Base-by-base conservation (phyloP, 805 yeast genomes). In the Myxozyma vanderwaltii region DNA sequence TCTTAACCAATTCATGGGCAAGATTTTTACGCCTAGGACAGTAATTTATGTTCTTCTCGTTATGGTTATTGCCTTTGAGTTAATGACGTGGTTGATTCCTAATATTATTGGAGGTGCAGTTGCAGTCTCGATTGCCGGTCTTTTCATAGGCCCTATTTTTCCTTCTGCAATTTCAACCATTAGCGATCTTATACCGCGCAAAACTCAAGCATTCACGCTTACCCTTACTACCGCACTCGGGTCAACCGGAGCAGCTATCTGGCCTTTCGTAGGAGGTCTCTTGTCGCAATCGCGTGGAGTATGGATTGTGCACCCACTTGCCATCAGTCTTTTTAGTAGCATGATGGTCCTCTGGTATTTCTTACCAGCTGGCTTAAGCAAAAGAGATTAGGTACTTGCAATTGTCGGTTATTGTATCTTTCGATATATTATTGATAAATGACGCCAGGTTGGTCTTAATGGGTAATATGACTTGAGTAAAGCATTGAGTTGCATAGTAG, bases 141-240 rank as follows among this genome's bases (percentile, higher is more conserved):
- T 83, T 1, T 80, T 80, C 63, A 79, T 84, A 39, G 91, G 91
- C 0, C 91, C 91, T 1, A 74, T 82, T 33, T 86, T 83, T 71
- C 90, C 94, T 0, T 83, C 91, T 3, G 81, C 87, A 0, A 82
- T 86, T 44, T 81, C 86, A 12, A 79, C 85, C 7, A 78, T 89
- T 1, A 71, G 86, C 48, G 82, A 82, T 53, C 74, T 83, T 1
- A 69, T 89, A 35, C 94, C 94, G 0, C 72, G 75, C 23, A 77
- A 76, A 41, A 73, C 79, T 51, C 86, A 86, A 53, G 80, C 86
- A 4, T 72, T 82, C 21, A 91, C 90, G 1, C 79, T 89, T 6
- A 90, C 94, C 0, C 76, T 86, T 52, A 81, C 86, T 24, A 83
- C 90, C 56, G 91, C 94, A 0, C 69, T 88, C 60, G 95, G 95